Percentiles rank a stretch among this genome's conserved stretches.
These are phyloP conservation scores for Wickerhamiella domercqiae DNA, from an alignment of 805 yeast genomes.

Conservation along the genomic window DNA sequence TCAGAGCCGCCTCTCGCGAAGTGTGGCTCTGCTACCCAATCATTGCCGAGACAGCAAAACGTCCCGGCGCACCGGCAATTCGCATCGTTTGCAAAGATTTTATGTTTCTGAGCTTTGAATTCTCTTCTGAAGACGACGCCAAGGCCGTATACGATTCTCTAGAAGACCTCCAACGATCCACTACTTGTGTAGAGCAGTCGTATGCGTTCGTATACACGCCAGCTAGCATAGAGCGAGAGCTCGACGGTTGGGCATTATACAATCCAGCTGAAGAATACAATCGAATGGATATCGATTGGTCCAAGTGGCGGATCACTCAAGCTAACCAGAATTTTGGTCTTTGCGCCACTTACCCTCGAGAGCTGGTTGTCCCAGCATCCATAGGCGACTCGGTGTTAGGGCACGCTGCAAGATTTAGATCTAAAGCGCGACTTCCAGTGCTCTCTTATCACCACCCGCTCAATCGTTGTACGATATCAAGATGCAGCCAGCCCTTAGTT, in stretches of 20 bases:
- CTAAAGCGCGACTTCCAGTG: constrained; percentile 73
- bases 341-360: constrained; percentile 61
- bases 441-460: constrained; percentile 57
- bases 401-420: constrained; percentile 74
- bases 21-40: constrained; percentile 89
- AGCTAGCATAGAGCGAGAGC: constrained; percentile 46
- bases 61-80: constrained; percentile 22
- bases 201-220: constrained; percentile 79
- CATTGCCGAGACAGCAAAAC: constrained; percentile 32
- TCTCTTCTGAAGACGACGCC: constrained; percentile 42
- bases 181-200: constrained; percentile 37
- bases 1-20: constrained; percentile 37
- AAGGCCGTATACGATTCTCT: constrained; percentile 60
- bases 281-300: constrained; percentile 36
- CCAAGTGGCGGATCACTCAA: constrained; percentile 56
- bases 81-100: constrained; percentile 74
- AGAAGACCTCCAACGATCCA: constrained; percentile 40
- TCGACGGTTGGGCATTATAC: constrained; percentile 62
- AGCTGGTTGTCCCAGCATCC: constrained; percentile 53
- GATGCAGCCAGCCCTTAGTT: constrained; percentile 87
- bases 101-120: constrained; percentile 64
- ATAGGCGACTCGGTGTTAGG: constrained; percentile 69
- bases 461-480: constrained; percentile 54
- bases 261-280: constrained; percentile 46
- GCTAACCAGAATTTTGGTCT: constrained; percentile 43